Base-by-base conservation (phyloP, 2,329 filamentous ascomycete species). In the Cladorrhinum sp. region DNA sequence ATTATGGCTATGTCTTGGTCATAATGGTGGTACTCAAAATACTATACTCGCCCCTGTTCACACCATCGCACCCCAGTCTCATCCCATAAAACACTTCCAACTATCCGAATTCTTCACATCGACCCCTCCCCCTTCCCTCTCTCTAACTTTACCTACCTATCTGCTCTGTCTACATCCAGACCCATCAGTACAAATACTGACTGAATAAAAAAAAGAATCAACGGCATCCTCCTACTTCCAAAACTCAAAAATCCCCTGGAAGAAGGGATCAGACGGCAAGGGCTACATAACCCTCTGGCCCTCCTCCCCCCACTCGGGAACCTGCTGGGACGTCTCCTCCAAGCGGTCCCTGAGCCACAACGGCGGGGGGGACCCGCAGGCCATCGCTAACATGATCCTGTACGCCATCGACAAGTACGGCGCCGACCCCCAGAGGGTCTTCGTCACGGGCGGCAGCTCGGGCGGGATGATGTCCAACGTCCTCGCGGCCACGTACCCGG, bases 271-370 rank as follows among this genome's bases (percentile, higher is more conserved):
- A 18, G 72, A 75, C 59, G 63, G 63, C 49, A 75, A 73, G 62
- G 73, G 73, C 0, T 75, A 73, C 64, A 71, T 75, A 60, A 77
- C 79, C 53, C 79, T 85, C 60, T 85, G 81, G 72, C 81, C 82
- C 2, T 74, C 73, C 58, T 79, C 77, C 8, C 80, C 81, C 0
- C 77, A 81, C 63, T 69, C 68, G n/a, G 81, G 72, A 10, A 72
- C 70, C 18, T 86, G 83, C 71, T 86, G 82, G 83, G 83, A 86
- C 63, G 82, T 85, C 4, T 79, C 78, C 6, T 81, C 77, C n/a
- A 72, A 74, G 36, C 54, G 59, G 8, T 77, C 79, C 0, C 66
- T 75, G 32, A 66, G 65, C 6, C 70, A 73, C 60, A 60, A 69
- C 2, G 74, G 74, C 54, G 72, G 73, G 1, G 74, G 72, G 22